phyloP scores from a whole-genome alignment of 1,139 yeast species.

The Hemisphaericaspora xylofermentans region DNA sequence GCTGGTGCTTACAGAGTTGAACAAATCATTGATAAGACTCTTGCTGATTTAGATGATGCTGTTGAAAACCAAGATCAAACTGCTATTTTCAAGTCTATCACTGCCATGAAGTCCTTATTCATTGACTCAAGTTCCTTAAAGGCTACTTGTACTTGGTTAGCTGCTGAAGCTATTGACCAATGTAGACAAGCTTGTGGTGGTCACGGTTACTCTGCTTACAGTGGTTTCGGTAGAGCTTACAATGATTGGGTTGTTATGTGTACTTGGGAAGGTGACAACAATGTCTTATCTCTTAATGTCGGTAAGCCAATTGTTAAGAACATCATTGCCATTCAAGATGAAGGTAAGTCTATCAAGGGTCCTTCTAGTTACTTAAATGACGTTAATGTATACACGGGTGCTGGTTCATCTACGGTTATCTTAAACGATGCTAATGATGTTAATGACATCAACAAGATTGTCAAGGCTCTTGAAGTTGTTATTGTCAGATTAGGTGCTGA shows the following conservation, averaged over 20 bases:
- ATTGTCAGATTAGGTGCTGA: constrained; percentile 40
- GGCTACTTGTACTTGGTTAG: constrained; percentile 50
- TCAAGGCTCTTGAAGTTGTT: constrained; percentile 42
- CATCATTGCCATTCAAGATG: constrained; percentile 28
- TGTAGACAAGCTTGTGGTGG: constrained; percentile 55
- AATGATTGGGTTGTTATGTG: constrained; percentile 53
- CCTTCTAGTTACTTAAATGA: constrained; percentile 41
- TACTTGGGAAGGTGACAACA: constrained; percentile 57
- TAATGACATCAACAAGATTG: constrained; percentile 31
- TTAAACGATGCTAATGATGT: constrained; percentile 31
- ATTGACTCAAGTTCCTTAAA: constrained; percentile 50
- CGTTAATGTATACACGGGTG: constrained; percentile 28
- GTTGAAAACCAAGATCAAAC: constrained; percentile 35
- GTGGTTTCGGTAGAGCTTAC: constrained; percentile 49
- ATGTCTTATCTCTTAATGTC: constrained; percentile 45
- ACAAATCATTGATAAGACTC: constrained; percentile 28
- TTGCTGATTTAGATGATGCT: constrained; percentile 35
- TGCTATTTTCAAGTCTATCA: constrained; percentile 38
- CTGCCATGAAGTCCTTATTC: constrained; percentile 43
- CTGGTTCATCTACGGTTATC: constrained; percentile 23
- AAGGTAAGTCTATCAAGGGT: constrained; percentile 37
- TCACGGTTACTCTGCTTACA: constrained; percentile 49
- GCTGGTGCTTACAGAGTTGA: constrained; percentile 42
- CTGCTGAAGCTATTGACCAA: constrained; percentile 46
- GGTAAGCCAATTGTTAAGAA: constrained; percentile 48